A percentile compares a stretch with the other conserved stretches of the same genome.
Conservation (phyloP, 2,329 filamentous ascomycete genomes). For the Pyrenophora teres region DNA sequence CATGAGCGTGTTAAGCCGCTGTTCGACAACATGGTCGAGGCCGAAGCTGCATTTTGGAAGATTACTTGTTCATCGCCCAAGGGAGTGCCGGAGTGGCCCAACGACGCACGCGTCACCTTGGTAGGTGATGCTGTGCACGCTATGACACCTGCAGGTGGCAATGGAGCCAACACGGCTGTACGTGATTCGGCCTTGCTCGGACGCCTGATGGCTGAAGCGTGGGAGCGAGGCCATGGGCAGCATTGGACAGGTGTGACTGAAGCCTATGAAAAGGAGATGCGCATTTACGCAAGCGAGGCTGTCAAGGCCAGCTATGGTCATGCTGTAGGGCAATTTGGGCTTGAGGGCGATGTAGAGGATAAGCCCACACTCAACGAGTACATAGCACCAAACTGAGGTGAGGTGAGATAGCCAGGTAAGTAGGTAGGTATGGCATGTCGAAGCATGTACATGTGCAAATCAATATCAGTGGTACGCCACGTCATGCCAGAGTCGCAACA, state of each 20-base stretch:
- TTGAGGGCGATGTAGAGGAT: conserved; percentile 24
- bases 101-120: conserved; percentile 57
- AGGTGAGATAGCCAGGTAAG: no score
- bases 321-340: conserved; percentile 20
- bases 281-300: conserved; percentile 41
- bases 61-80: conserved; percentile 66
- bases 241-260: conserved; percentile 43
- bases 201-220: conserved; percentile 42
- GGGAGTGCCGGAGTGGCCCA: conserved; percentile 65
- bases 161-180: conserved; percentile 54
- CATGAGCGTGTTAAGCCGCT: conserved; percentile 60
- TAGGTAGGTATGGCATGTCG: no score
- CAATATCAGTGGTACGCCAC: no score
- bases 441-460: no score
- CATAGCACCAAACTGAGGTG: conserved; percentile 19
- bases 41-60: conserved; percentile 68
- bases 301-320: conserved; percentile 60
- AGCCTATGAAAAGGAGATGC: conserved; percentile 46
- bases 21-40: conserved; percentile 62
- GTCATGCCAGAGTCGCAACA: no score
- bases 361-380: conserved; percentile 25
- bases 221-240: conserved; percentile 25
- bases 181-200: conserved; percentile 50
- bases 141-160: conserved; percentile 54
- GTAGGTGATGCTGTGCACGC: conserved; percentile 54